Conservation (phyloP, 345 rosid genomes). For the Arabidopsis suecica region DNA sequence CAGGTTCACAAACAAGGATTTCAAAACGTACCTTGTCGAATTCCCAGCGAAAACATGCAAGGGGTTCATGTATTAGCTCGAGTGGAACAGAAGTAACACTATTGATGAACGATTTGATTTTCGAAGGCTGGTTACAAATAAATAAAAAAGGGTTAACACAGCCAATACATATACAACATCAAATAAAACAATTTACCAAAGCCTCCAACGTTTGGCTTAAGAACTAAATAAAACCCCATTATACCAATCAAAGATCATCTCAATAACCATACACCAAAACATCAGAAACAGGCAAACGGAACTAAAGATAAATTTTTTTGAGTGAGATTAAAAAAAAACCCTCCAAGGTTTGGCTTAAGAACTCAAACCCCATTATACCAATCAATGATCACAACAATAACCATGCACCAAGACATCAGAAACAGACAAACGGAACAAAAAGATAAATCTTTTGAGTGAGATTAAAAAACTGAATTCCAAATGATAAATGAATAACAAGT, state of each 20-base stretch:
- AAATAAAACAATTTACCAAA: conserved; percentile 9
- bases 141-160: conserved; percentile 20
- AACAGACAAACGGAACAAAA: neutral
- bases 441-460: too few species aligned
- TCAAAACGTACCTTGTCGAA: conserved; percentile 71
- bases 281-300: neutral
- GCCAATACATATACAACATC: conserved; percentile 15
- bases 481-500: conserved; percentile 5
- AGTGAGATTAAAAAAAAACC: neutral
- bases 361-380: neutral
- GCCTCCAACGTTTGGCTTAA: conserved; percentile 8
- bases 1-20: conserved; percentile 7
- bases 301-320: too few species aligned
- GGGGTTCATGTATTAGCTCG: conserved; percentile 79
- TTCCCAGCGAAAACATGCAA: conserved; percentile 85
- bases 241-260: neutral
- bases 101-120: conserved; percentile 80
- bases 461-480: too few species aligned
- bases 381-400: neutral
- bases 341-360: conserved; percentile 9
- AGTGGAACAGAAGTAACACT: conserved; percentile 69
- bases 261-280: neutral
- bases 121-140: conserved; percentile 77
- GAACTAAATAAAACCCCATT: conserved; percentile 7
- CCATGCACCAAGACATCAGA: neutral